A percentile compares a stretch with the other conserved stretches of the same genome.
phyloP scores from a whole-genome alignment of 2,329 filamentous ascomycete species.

The Diaporthe aspalathi region DNA sequence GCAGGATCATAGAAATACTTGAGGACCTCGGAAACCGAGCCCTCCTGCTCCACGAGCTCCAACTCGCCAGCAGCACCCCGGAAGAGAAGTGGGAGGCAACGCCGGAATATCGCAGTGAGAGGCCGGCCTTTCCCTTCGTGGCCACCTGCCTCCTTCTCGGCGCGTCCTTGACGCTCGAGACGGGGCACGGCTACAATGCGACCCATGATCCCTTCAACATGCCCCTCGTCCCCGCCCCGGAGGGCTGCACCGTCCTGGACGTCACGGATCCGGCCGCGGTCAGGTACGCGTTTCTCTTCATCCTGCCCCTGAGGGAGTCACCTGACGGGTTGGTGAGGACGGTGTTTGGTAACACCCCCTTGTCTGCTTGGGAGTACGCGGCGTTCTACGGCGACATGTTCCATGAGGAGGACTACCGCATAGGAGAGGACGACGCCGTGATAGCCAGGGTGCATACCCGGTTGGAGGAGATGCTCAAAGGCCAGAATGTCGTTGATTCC shows the following conservation, averaged over 20 bases:
- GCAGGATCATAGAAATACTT: slow-evolving; percentile 8
- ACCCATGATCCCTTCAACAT: slow-evolving; percentile 3
- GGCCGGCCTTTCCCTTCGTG: slow-evolving; percentile 22
- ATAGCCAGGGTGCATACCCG: not conserved
- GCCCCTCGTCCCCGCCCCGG: not conserved
- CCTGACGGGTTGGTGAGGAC: not conserved
- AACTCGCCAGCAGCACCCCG: not conserved
- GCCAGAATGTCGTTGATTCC: not conserved
- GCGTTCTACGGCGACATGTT: not conserved
- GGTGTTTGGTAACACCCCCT: not conserved
- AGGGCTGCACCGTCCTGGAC: slow-evolving; percentile 36
- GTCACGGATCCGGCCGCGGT: slow-evolving; percentile 36
- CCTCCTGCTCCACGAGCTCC: slow-evolving; percentile 9
- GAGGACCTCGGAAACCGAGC: not conserved
- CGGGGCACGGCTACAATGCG: not conserved
- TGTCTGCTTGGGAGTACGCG: slow-evolving; percentile 10
- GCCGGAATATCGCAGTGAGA: not conserved
- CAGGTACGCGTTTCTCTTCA: slow-evolving; percentile 13
- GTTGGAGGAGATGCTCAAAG: not conserved
- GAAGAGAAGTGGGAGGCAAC: slow-evolving; percentile 2
- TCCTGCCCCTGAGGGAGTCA: not conserved
- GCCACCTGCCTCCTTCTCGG: slow-evolving; percentile 1
- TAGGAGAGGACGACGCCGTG: not conserved
- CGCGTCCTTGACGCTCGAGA: slow-evolving; percentile 1
- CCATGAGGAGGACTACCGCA: not conserved